Conservation (phyloP, 257 asterid genomes). For the Lantana camara region DNA sequence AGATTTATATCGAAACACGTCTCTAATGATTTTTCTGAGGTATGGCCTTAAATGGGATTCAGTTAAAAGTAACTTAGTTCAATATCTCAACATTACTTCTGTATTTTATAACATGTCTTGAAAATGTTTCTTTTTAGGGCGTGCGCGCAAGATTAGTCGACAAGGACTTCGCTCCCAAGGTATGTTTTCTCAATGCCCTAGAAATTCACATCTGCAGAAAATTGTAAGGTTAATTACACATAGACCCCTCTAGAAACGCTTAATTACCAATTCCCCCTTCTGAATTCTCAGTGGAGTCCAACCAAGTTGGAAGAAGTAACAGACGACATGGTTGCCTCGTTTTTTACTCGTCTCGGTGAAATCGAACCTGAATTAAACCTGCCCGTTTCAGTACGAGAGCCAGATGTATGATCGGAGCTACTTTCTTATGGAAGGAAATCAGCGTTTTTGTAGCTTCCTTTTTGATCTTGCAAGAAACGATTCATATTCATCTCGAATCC, state of each 20-base stretch:
- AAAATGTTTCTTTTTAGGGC: constrained; percentile 53
- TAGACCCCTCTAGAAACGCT: too few species aligned
- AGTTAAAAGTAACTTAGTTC: neutral
- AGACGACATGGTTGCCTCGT: constrained; percentile 69
- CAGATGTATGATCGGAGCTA: constrained; percentile 53
- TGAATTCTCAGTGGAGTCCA: constrained; percentile 73
- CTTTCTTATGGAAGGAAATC: neutral
- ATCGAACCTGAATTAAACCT: constrained; percentile 72
- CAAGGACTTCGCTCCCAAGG: constrained; percentile 97
- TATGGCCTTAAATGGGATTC: constrained; percentile 24
- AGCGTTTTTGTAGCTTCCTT: constrained; percentile 20
- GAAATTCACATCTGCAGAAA: neutral
- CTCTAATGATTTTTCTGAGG: constrained; percentile 84
- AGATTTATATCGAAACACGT: constrained; percentile 63
- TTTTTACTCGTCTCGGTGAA: constrained; percentile 62
- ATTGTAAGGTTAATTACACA: too few species aligned
- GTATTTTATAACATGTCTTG: neutral
- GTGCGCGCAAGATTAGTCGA: constrained; percentile 92
- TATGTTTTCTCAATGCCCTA: constrained; percentile 26
- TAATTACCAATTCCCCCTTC: too few species aligned
- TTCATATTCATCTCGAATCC: neutral
- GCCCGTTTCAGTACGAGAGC: constrained; percentile 84
- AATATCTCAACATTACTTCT: neutral
- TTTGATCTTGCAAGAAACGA: neutral
- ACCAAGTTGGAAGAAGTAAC: constrained; percentile 71